Base-by-base conservation (phyloP, 176 grass and related monocot genomes). In the Lolium rigidum region DNA sequence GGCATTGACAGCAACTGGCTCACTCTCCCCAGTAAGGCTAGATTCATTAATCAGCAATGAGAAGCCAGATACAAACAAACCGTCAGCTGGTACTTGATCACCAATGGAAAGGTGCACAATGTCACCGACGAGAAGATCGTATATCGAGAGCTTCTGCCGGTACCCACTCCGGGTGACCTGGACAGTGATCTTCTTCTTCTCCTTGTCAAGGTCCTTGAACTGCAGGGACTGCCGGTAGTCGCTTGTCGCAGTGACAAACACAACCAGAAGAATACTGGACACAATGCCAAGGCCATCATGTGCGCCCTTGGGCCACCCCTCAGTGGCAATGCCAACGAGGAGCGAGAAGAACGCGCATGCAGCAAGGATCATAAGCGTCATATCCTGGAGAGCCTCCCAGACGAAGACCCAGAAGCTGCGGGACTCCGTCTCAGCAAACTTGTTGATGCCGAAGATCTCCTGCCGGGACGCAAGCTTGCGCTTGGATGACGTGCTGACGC, bases 171-270 rank as follows among this genome's bases (percentile, higher is more conserved):
- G 81, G 9, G 91, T 95, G 74, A 98, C 91, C 79, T 98, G 96
- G 51, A 95, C 87, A 7, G 82, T 89, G 88, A 98, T 95, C 85
- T 95, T 95, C 88, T 95, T 95, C 79, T 95, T 98, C 84, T 98
- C 96, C 88, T 92, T 95, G 72, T 98, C 96, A 28, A 98, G 89
- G 91, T 98, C 95, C 80, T 94, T 95, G 90, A 98, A 98, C 79
- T 95, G 96, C 66, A 95, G 84, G 18, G 93, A 98, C 62, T 98
- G 93, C 37, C 96, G 86, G 84, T 98, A 98, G 78, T 95, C 96
- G 59, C 93, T 95, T 7, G 90, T 95, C 1, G 96, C 96, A 16
- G 93, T 95, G 67, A 98, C 96, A 61, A 98, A 86, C 51, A 95
- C 95, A 49, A 98, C 95, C 22, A 98, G 83, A 74, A 95, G 86